phyloP scores from a whole-genome alignment of 352 stramenopile genomes.

The Ophiocytium majus region DNA sequence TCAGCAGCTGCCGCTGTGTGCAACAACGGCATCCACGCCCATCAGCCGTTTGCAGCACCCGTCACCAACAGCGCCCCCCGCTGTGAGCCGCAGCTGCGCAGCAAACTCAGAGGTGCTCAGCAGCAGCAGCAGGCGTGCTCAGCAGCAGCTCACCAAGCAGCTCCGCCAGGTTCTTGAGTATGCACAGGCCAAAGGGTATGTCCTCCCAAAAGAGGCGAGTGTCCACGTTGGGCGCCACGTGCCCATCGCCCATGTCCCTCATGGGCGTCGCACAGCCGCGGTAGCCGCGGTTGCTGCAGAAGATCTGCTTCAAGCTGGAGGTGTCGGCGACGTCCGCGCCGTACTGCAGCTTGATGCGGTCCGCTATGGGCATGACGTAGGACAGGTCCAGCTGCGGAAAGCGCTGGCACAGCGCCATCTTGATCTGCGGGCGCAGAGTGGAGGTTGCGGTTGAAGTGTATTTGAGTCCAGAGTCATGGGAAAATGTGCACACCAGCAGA shows the following conservation, averaged over 20 bases:
- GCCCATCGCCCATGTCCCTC: slow-evolving; percentile 63
- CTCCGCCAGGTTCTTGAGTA: slow-evolving; percentile 87
- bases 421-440: slow-evolving; percentile 60
- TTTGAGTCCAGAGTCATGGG: no score
- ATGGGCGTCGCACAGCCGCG: slow-evolving; percentile 79
- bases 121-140: not conserved
- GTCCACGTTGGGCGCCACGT: slow-evolving; percentile 71
- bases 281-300: slow-evolving; percentile 82
- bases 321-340: slow-evolving; percentile 78
- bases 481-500: no score
- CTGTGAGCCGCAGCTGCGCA: no score
- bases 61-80: no score
- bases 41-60: no score
- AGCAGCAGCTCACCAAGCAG: slow-evolving; percentile 62
- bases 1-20: no score
- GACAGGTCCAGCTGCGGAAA: slow-evolving; percentile 83
- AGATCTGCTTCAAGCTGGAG: slow-evolving; percentile 80
- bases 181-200: slow-evolving; percentile 83
- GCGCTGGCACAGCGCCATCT: slow-evolving; percentile 75
- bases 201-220: slow-evolving; percentile 85
- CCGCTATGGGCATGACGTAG: slow-evolving; percentile 76
- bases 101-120: no score
- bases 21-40: no score
- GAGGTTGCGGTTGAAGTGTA: no score
- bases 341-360: slow-evolving; percentile 85